A percentile compares a stretch with the other conserved stretches of the same genome.
These are phyloP conservation scores for Alternaria arbusti DNA, from an alignment of 2,329 filamentous ascomycete species.

Conservation along the genomic window DNA sequence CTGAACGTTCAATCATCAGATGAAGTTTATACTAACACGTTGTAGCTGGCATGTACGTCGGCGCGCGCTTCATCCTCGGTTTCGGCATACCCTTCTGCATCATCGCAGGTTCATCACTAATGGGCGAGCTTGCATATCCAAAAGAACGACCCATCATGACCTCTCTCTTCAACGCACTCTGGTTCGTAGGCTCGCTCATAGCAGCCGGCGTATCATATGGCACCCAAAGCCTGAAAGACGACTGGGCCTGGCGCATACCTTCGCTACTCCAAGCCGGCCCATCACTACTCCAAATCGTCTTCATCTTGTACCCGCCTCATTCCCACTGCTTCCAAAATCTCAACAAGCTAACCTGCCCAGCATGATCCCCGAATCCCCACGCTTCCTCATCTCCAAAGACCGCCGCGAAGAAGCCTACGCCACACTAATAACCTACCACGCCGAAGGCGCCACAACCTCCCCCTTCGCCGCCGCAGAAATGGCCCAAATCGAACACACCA, in stretches of 20 bases:
- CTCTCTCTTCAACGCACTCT: constrained; percentile 70
- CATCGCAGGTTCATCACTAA: constrained; percentile 67
- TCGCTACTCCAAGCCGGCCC: constrained; percentile 69
- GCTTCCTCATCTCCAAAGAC: constrained; percentile 69
- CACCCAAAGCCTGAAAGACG: constrained; percentile 61
- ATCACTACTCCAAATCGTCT: constrained; percentile 65
- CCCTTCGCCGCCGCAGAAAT: constrained; percentile 69
- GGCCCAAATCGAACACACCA: constrained; percentile 69
- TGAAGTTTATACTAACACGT: constrained; percentile 2
- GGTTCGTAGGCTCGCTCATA: constrained; percentile 64
- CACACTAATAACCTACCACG: constrained; percentile 68
- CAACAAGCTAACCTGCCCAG: constrained; percentile 5
- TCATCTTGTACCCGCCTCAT: constrained; percentile 58
- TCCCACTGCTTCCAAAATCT: not conserved
- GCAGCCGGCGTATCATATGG: constrained; percentile 69
- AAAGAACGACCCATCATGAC: constrained; percentile 71
- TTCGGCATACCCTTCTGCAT: constrained; percentile 71
- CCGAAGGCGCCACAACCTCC: constrained; percentile 64
- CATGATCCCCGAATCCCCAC: constrained; percentile 67
- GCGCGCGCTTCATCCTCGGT: constrained; percentile 67
- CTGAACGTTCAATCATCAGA: not conserved
- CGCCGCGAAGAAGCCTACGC: constrained; percentile 65
- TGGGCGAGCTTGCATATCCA: constrained; percentile 70
- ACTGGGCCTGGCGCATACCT: constrained; percentile 72
- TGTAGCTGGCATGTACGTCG: constrained; percentile 58